Conservation (phyloP, 306 rosid species). For the Hippophae rhamnoides region DNA sequence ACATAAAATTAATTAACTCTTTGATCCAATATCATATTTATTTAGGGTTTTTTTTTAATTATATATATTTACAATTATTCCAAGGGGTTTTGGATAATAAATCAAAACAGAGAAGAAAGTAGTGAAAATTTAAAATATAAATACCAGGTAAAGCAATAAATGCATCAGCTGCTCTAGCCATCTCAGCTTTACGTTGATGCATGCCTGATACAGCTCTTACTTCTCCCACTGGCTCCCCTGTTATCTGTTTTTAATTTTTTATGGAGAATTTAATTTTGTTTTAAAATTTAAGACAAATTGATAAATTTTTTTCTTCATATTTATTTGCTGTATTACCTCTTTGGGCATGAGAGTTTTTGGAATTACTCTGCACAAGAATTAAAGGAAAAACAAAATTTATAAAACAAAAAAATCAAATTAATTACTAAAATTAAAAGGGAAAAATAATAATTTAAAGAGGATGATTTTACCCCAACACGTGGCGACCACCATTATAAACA, state of each 20-base stretch:
- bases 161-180: constrained; percentile 93
- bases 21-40: neutral
- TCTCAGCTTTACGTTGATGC: constrained; percentile 98
- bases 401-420: neutral
- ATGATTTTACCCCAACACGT: constrained; percentile 68
- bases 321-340: constrained; percentile 44
- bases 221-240: constrained; percentile 84
- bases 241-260: constrained; percentile 35
- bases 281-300: neutral
- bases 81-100: too few species aligned
- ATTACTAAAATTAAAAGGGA: neutral
- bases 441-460: neutral
- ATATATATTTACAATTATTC: too few species aligned
- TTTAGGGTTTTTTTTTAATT: neutral
- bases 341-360: constrained; percentile 80
- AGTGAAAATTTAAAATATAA: neutral
- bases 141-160: constrained; percentile 87
- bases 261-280: neutral
- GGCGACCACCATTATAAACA: constrained; percentile 91
- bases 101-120: too few species aligned
- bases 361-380: constrained; percentile 50
- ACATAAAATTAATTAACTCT: too few species aligned
- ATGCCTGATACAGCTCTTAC: constrained; percentile 73
- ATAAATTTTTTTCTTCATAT: too few species aligned
- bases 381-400: neutral